A percentile compares a stretch with the other conserved stretches of the same genome.
phyloP scores from a whole-genome alignment of 2,329 filamentous ascomycete species.

The Xylariaceae sp. region DNA sequence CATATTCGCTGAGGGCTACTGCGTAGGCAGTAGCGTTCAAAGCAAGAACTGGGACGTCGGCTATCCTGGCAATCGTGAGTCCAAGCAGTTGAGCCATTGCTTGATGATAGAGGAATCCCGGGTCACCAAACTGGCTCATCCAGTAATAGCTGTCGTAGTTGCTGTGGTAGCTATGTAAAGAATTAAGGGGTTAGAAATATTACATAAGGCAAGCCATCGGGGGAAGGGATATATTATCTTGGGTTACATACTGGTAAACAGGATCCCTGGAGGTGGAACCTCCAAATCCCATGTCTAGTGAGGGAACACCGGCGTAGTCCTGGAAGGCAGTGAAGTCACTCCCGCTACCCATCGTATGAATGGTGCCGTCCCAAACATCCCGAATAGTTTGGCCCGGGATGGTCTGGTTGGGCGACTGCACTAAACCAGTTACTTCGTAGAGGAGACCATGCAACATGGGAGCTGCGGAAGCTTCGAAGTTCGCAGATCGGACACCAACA shows the following conservation, averaged over 20 bases:
- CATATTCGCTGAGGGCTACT: constrained; percentile 46
- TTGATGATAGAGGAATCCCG: constrained; percentile 59
- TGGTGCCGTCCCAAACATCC: constrained; percentile 59
- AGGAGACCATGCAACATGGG: constrained; percentile 72
- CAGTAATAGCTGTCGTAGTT: constrained; percentile 90
- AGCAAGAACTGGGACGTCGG: constrained; percentile 56
- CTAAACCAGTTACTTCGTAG: constrained; percentile 56
- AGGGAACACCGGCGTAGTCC: constrained; percentile 63
- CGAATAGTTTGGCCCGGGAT: constrained; percentile 60
- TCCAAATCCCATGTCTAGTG: constrained; percentile 57
- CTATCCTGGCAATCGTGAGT: constrained; percentile 55
- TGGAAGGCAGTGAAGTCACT: constrained; percentile 73
- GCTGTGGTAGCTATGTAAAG: constrained; percentile 58
- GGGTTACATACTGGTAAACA: constrained; percentile 51
- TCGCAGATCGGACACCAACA: constrained; percentile 59
- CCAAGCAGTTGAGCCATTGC: constrained; percentile 62
- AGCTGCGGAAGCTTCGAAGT: constrained; percentile 61
- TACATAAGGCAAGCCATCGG: neutral
- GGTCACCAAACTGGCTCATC: constrained; percentile 79
- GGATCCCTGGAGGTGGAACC: constrained; percentile 40
- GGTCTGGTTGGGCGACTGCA: constrained; percentile 71
- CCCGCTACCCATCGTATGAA: constrained; percentile 63
- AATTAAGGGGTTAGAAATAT: constrained; percentile 1
- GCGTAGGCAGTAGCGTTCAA: constrained; percentile 63
- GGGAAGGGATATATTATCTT: neutral